Evolutionary conservation across 345 rosid genomes (phyloP), one percentile per base, ranked within the genome.

Genomic region (Moringa oleifera): DNA sequence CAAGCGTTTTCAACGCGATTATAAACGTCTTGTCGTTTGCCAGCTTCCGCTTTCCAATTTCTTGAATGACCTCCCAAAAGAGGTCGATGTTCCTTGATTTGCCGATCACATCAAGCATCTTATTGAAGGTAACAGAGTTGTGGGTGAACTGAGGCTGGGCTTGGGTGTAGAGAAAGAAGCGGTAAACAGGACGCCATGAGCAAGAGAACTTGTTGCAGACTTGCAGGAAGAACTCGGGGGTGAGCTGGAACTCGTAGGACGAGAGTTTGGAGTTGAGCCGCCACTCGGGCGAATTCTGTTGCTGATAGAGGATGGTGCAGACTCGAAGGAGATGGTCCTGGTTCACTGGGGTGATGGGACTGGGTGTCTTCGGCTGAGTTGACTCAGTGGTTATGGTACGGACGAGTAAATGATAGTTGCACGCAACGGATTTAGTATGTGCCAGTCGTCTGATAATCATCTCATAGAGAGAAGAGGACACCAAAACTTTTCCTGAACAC

Each of bases 181-280:
- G 88, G 73, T 85, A 73, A 45, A 87, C 80, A 23, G 96, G 98
- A 20, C 91, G 89, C 96, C 95, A 89, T 0, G 93, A 89, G 75
- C 66, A 79, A 45, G 84, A 89, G 72, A 89, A 89, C 19, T 72
- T 79, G 83, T 87, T 85, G 88, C 91, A 89, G 73, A 87, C 91
- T 69, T 80, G 96, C 71, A 92, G 89, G 79, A 87, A 92, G 75
- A 92, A 80, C 25, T 92, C 98, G 24, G 79, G 85, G 20, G 75
- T 84, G 59, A 83, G 71, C 54, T 71, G 64, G 71, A 67, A 68
- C 22, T 54, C 23, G 25, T 61, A 60, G 61, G 86, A 75, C 51
- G 84, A 73, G 62, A 92, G 92, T 25, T 80, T 81, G 12, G 80
- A 61, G 73, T 77, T 68, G 79, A 87, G 95, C 18, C 85, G 84